Conservation (phyloP, 2,329 filamentous ascomycete genomes). For the Cordyceps fumosorosea region DNA sequence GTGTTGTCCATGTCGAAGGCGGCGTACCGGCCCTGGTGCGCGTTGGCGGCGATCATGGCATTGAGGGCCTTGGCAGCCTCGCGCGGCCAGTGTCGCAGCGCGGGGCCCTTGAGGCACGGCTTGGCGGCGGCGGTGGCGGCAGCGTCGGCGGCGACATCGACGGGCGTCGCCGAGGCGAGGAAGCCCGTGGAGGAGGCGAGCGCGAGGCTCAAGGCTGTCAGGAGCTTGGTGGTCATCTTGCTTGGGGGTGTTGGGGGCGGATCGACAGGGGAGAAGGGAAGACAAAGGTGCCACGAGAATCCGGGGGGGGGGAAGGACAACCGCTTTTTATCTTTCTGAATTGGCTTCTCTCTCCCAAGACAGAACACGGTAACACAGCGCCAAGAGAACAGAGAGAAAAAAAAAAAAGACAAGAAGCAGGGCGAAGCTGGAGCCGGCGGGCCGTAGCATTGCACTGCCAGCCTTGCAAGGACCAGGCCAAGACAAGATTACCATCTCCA, state of each 20-base stretch:
- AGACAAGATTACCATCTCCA: conserved; percentile 6
- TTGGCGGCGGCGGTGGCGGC: neutral
- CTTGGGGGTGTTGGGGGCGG: neutral
- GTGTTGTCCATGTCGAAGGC: conserved; percentile 42
- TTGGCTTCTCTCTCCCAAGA: neutral
- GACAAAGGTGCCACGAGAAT: neutral
- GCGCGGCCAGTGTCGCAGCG: conserved; percentile 29
- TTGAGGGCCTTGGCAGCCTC: conserved; percentile 29
- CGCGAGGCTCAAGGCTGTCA: conserved; percentile 5
- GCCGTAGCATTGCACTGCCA: neutral
- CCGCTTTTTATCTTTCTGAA: conserved; percentile 2
- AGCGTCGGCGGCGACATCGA: neutral
- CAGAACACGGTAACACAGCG: neutral
- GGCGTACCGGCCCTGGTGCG: conserved; percentile 31
- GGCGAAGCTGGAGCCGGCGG: neutral
- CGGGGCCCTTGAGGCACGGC: conserved; percentile 15
- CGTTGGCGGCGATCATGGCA: conserved; percentile 32
- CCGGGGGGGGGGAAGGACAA: neutral
- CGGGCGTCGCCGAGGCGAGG: neutral
- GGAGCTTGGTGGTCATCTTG: conserved; percentile 10
- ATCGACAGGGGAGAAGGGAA: neutral
- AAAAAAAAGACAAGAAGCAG: neutral
- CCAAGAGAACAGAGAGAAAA: neutral
- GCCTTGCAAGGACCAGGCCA: neutral
- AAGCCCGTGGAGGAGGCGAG: conserved; percentile 3